These are phyloP conservation scores for Gnetum montanum DNA, from an alignment of 75 land plant genomes.

Conservation along the genomic window DNA sequence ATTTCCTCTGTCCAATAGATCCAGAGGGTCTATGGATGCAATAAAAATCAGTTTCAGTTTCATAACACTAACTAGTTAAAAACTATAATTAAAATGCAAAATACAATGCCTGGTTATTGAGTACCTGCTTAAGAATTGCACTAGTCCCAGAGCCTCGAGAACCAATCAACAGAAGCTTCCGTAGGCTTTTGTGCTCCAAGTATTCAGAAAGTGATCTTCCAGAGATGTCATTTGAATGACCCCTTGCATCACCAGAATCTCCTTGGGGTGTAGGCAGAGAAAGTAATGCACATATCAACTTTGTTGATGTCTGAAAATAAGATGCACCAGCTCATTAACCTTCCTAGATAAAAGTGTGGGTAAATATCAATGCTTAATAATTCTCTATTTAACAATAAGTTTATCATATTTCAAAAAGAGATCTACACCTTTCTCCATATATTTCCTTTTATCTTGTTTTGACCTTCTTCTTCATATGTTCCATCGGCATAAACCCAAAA, in stretches of 20 bases:
- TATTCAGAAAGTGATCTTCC: conserved; percentile 42
- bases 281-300: conserved; percentile 62
- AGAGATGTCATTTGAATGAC: conserved; percentile 34
- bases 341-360: not conserved
- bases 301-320: conserved; percentile 56
- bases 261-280: conserved; percentile 75
- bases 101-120: no score
- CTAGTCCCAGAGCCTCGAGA: conserved; percentile 88
- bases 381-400: not conserved
- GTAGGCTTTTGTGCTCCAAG: conserved; percentile 55
- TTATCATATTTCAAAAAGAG: not conserved
- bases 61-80: no score
- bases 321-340: not conserved
- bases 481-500: conserved; percentile 92
- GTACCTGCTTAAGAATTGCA: conserved; percentile 95
- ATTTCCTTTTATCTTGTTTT: conserved; percentile 75
- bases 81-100: no score
- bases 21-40: no score
- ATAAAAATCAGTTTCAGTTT: no score
- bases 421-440: conserved; percentile 77
- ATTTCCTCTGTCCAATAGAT: no score
- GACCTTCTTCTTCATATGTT: conserved; percentile 83
- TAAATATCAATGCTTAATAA: not conserved
- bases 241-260: conserved; percentile 23
- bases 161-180: conserved; percentile 82